A percentile compares a stretch with the other conserved stretches of the same genome.
Conservation (phyloP, 768 basidiomycete species). For the Boletus reticuloceps region DNA sequence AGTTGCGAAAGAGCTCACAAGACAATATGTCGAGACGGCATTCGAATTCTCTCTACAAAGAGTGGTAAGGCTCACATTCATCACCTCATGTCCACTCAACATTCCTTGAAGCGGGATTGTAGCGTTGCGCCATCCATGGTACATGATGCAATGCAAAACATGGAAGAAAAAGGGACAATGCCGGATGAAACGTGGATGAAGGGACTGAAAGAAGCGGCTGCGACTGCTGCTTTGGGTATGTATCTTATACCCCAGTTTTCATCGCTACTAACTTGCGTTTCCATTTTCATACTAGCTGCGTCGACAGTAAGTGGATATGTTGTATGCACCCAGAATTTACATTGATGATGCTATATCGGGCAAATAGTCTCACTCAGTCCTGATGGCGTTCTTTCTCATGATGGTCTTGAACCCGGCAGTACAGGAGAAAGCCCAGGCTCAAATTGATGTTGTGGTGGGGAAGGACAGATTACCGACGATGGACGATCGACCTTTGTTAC, state of each 20-base stretch:
- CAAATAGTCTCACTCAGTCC: neutral
- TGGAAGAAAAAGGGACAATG: neutral
- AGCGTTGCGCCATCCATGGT: neutral
- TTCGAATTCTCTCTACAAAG: conserved; percentile 8
- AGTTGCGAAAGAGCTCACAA: neutral
- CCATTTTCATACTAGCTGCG: neutral
- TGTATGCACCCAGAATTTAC: neutral
- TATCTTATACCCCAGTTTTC: neutral
- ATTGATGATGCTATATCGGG: neutral
- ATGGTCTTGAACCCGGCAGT: neutral
- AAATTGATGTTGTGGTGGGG: conserved; percentile 9
- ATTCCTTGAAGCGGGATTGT: neutral
- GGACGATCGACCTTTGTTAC: conserved; percentile 8
- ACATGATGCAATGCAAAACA: neutral
- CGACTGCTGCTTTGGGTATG: neutral
- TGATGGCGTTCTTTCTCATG: neutral
- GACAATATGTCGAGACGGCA: neutral
- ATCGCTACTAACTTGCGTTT: neutral
- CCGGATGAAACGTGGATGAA: neutral
- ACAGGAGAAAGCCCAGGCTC: conserved; percentile 4
- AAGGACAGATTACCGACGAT: conserved; percentile 1
- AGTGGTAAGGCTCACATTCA: neutral
- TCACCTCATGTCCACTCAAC: neutral
- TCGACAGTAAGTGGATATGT: neutral
- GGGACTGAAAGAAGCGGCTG: neutral